Percentiles rank a stretch among this genome's conserved stretches.
phyloP scores from a whole-genome alignment of 2,329 filamentous ascomycete genomes.

The Celoporthe dispersa region DNA sequence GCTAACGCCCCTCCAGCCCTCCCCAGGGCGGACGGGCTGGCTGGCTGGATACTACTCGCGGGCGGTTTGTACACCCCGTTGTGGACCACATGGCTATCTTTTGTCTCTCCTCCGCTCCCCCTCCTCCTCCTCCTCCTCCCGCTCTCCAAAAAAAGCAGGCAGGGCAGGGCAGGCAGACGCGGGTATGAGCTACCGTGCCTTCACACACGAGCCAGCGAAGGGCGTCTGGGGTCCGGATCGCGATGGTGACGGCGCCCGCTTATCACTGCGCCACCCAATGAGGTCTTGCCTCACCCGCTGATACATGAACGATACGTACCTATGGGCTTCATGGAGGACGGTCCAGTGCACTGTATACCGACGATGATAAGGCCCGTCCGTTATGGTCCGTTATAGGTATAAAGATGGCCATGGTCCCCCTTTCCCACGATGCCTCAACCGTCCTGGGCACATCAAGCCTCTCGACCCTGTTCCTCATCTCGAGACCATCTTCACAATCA shows the following conservation, averaged over 20 bases:
- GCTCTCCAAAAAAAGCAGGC: not conserved
- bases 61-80: not conserved
- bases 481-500: not conserved
- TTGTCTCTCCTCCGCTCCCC: not conserved
- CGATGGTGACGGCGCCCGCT: constrained; percentile 9
- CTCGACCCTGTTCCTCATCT: not conserved
- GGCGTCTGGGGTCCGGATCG: constrained; percentile 12
- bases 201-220: not conserved
- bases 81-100: constrained; percentile 5
- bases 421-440: not conserved
- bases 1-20: not conserved
- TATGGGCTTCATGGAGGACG: not conserved
- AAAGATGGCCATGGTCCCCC: constrained; percentile 3
- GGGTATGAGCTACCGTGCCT: not conserved
- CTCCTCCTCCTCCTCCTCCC: not conserved
- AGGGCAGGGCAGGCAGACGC: not conserved
- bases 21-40: no score
- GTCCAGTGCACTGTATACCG: constrained; percentile 15
- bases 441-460: not conserved
- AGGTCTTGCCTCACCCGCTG: not conserved
- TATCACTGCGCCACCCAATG: constrained; percentile 20
- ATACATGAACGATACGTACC: constrained; percentile 21
- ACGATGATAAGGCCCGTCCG: constrained; percentile 14
- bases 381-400: constrained; percentile 2
- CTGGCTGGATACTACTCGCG: constrained; percentile 7